These are phyloP conservation scores for Tetrahymena thermophila DNA, from an alignment of 73 alveolate species.

Conservation along the genomic window DNA sequence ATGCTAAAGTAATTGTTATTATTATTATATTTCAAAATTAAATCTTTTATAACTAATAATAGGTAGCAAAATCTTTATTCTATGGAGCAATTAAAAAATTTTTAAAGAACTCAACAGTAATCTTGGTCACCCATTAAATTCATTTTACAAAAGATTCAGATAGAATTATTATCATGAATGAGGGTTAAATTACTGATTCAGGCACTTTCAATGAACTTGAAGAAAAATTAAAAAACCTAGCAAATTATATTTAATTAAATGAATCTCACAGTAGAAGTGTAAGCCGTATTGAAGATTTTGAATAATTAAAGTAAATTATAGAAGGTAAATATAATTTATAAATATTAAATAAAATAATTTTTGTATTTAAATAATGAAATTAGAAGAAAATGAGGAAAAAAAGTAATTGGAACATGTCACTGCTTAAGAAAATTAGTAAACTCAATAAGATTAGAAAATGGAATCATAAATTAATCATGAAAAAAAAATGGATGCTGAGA, in stretches of 20 bases:
- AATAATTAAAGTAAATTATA: no score
- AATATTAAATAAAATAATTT: no score
- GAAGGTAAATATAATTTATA: no score
- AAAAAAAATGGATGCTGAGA: no score
- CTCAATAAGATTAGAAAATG: no score
- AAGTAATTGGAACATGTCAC: no score
- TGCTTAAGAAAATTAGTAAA: no score
- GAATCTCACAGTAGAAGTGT: neutral
- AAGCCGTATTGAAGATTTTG: neutral
- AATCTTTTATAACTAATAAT: neutral
- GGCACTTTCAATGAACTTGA: slow-evolving; percentile 53
- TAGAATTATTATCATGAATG: slow-evolving; percentile 69
- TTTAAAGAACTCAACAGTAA: slow-evolving; percentile 77
- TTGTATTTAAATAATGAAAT: no score
- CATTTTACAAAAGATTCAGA: slow-evolving; percentile 76
- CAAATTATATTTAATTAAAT: neutral
- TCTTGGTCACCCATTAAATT: slow-evolving; percentile 66
- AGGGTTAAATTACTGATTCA: slow-evolving; percentile 54
- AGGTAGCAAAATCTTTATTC: slow-evolving; percentile 79
- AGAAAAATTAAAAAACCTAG: slow-evolving; percentile 14
- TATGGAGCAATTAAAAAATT: slow-evolving; percentile 66
- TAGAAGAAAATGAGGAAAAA: no score
- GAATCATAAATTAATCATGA: no score
- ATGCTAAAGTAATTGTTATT: slow-evolving; percentile 53
- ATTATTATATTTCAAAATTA: neutral